These are phyloP conservation scores for Bigelowiella natans DNA, from an alignment of 78 protist genomes.

Conservation along the genomic window DNA sequence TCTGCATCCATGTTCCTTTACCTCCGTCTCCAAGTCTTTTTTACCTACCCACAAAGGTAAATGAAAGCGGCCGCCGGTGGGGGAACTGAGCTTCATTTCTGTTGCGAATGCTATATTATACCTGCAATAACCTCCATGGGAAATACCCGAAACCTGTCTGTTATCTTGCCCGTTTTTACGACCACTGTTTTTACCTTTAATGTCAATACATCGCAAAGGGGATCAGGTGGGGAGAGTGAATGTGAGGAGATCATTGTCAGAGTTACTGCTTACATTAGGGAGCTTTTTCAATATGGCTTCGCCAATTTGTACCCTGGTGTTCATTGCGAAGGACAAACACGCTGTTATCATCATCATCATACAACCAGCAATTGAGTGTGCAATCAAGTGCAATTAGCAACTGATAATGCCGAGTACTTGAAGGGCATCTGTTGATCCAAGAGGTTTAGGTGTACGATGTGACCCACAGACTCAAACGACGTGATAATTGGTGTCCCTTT, in stretches of 20 bases:
- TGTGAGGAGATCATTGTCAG: neutral
- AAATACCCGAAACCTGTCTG: constrained; percentile 71
- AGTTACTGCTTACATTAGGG: neutral
- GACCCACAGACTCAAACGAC: too few relatives aligned
- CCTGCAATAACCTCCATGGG: constrained; percentile 61
- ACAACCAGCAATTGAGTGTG: too few relatives aligned
- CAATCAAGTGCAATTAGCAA: too few relatives aligned
- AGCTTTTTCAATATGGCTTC: neutral
- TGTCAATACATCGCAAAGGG: neutral
- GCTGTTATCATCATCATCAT: too few relatives aligned
- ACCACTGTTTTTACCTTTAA: constrained; percentile 59
- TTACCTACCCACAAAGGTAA: constrained; percentile 56
- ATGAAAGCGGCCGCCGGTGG: too few relatives aligned
- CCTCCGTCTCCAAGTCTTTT: constrained; percentile 30
- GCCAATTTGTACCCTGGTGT: neutral
- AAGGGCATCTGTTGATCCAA: neutral
- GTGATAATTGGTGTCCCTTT: too few relatives aligned
- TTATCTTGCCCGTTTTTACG: constrained; percentile 71
- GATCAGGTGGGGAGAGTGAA: neutral
- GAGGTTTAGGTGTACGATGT: neutral
- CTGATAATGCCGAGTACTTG: too few relatives aligned
- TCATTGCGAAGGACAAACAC: neutral
- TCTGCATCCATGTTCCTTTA: constrained; percentile 9
- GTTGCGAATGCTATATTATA: neutral
- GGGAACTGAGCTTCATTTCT: too few relatives aligned